Conservation (phyloP, 2,329 filamentous ascomycete species). For the Leptographium lundbergii region DNA sequence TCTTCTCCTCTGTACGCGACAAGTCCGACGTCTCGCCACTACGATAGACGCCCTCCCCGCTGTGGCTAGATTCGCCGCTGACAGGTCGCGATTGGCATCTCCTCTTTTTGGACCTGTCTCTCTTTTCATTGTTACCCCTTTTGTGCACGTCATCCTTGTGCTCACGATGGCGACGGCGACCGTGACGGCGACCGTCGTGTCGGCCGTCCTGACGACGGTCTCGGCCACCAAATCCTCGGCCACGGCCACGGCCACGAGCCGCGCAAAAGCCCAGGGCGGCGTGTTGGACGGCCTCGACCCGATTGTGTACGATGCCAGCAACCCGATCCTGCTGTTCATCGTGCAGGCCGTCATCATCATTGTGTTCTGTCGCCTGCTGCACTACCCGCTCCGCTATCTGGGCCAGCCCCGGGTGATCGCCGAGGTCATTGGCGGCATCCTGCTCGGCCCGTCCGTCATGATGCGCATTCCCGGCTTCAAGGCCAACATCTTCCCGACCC, state of each 20-base stretch:
- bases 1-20: not conserved
- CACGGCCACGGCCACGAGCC: slow-evolving; percentile 4
- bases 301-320: slow-evolving; percentile 44
- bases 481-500: slow-evolving; percentile 60
- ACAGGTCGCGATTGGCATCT: not conserved
- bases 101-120: not conserved
- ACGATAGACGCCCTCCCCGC: not conserved
- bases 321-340: slow-evolving; percentile 58
- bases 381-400: slow-evolving; percentile 57
- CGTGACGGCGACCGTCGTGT: slow-evolving; percentile 9
- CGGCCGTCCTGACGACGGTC: slow-evolving; percentile 7
- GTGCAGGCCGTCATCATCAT: slow-evolving; percentile 57
- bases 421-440: slow-evolving; percentile 65
- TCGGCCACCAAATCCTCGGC: not conserved
- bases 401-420: slow-evolving; percentile 60
- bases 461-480: slow-evolving; percentile 73
- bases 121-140: not conserved
- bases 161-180: slow-evolving; percentile 13
- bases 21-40: not conserved
- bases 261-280: slow-evolving; percentile 26
- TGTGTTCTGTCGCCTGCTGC: slow-evolving; percentile 58
- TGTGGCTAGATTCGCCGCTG: not conserved
- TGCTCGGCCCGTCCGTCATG: slow-evolving; percentile 80
- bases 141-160: not conserved
- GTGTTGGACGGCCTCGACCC: slow-evolving; percentile 55